These are phyloP conservation scores for Trichomonas tenax DNA, from an alignment of 208 protist genomes.

Conservation along the genomic window DNA sequence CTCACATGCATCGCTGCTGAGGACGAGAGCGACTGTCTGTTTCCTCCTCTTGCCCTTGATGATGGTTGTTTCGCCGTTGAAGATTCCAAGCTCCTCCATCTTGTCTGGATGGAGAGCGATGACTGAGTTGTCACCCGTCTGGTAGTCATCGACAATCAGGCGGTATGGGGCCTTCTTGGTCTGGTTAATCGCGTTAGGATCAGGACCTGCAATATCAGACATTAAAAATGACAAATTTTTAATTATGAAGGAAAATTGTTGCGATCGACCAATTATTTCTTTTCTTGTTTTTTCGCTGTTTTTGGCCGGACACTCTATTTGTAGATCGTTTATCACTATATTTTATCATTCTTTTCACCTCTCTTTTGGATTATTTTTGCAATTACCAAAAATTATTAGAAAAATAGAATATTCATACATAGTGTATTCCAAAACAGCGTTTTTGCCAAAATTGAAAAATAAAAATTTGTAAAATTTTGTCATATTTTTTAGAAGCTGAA, in stretches of 20 bases:
- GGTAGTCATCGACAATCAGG: slow-evolving; percentile 3
- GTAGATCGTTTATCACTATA: too few species aligned
- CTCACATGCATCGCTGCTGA: slow-evolving; percentile 68
- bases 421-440: too few species aligned
- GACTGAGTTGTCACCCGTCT: not conserved
- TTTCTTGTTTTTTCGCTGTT: too few species aligned
- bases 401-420: too few species aligned
- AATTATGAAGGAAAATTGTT: not conserved
- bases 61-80: slow-evolving; percentile 63
- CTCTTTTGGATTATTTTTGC: too few species aligned
- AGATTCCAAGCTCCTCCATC: slow-evolving; percentile 74
- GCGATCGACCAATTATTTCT: not conserved
- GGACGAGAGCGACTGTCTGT: slow-evolving; percentile 85
- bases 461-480: too few species aligned
- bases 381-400: too few species aligned
- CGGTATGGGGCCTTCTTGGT: slow-evolving; percentile 19
- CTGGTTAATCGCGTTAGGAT: not conserved
- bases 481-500: too few species aligned
- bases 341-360: too few species aligned
- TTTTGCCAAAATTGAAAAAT: too few species aligned
- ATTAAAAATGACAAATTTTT: not conserved
- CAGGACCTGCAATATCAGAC: slow-evolving; percentile 2
- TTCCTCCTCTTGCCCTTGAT: slow-evolving; percentile 93
- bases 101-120: not conserved
- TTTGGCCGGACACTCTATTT: too few species aligned